Evolutionary conservation across 306 rosid genomes (phyloP), one percentile per base, ranked within the genome.

Genomic region (Begonia fuchsioides): DNA sequence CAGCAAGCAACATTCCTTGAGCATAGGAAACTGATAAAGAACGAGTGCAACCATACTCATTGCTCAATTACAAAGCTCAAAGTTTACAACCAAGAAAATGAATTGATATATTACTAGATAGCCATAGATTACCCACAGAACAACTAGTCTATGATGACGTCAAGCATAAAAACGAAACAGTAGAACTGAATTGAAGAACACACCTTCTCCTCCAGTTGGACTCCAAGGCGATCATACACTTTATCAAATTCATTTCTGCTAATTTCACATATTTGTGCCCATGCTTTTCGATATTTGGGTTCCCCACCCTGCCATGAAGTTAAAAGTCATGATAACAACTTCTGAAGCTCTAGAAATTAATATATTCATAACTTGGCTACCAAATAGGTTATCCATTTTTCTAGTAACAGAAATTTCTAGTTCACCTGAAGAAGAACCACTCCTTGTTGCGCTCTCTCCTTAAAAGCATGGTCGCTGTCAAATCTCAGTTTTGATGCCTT

Each of bases 381-480:
- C 32, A 26, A 26, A 26, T 26, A 26, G 32, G 6, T 26, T 26
- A 26, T 26, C 32, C 32, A 1, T 26, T 26, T 26, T 5, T 3
- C 32, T 26, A 26, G 32, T 3, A 3, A 26, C 32, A 26, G 32
- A 26, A 26, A 26, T 26, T 26, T 32, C 50, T 53, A 53, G 53
- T 58, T 70, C 62, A 82, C 98, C 94, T 85, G 96, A 43, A 92
- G 96, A 51, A 43, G 80, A 68, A 92, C 77, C 51, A 92, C 96
- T 39, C 96, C 85, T 68, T 68, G 77, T 41, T 92, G 94, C 56
- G 98, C 96, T 64, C 70, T 82, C 70, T 63, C 77, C 76, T 92
- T 85, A 47, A 92, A 92, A 62, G 68, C 81, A 39, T 83, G 70
- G 72, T 92, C 98, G 45, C 62, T 70, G 56, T 85, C 96, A 44